phyloP scores from a whole-genome alignment of 441 rosid species.

The Eruca vesicaria region DNA sequence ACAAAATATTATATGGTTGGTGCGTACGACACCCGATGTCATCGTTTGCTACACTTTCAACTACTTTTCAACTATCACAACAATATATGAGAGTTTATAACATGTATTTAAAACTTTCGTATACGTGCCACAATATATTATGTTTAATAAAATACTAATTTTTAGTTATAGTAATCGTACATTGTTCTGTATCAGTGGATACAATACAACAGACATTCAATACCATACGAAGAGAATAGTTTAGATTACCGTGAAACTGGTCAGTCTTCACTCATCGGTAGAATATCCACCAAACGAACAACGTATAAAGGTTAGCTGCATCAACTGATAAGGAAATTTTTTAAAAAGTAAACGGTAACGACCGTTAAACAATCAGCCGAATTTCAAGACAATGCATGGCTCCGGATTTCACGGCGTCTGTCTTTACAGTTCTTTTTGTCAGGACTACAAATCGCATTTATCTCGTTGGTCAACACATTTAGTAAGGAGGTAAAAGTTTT shows the following conservation, averaged over 20 bases:
- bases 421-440: slow-evolving; percentile 9
- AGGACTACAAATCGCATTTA: slow-evolving; percentile 29
- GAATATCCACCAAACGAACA: not conserved
- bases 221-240: slow-evolving; percentile 13
- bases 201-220: slow-evolving; percentile 31
- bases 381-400: slow-evolving; percentile 15
- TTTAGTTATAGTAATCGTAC: too few relatives aligned
- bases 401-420: slow-evolving; percentile 35
- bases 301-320: not conserved
- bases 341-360: slow-evolving; percentile 2
- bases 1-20: not conserved
- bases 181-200: not conserved
- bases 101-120: not conserved
- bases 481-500: not conserved
- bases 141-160: too few relatives aligned
- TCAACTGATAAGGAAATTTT: not conserved
- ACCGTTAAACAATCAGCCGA: slow-evolving; percentile 19
- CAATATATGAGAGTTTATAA: not conserved
- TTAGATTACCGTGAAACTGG: slow-evolving; percentile 19
- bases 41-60: not conserved
- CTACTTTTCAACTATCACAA: not conserved
- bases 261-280: not conserved
- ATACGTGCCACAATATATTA: not conserved
- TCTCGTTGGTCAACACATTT: slow-evolving; percentile 13
- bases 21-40: not conserved